These are phyloP conservation scores for Colletotrichum sp. DNA, from an alignment of 2,329 filamentous ascomycete species.

Conservation along the genomic window DNA sequence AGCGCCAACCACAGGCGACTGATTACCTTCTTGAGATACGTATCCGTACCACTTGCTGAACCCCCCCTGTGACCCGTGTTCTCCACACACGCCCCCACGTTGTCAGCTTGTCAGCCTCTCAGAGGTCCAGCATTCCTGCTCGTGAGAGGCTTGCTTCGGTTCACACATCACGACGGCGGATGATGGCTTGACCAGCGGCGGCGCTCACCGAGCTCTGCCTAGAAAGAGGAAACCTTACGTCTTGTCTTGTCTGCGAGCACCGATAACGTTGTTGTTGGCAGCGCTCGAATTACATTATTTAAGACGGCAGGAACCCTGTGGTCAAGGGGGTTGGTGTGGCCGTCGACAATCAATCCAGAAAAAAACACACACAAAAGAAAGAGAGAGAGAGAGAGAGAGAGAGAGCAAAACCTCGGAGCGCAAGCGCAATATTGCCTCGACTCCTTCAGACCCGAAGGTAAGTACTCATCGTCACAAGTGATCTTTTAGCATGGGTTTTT, in stretches of 20 bases:
- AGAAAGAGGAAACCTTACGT: neutral
- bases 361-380: neutral
- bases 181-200: neutral
- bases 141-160: neutral
- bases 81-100: neutral
- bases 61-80: neutral
- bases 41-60: neutral
- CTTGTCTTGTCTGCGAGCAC: neutral
- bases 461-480: neutral
- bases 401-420: neutral
- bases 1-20: conserved; percentile 7
- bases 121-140: neutral
- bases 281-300: neutral
- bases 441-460: neutral
- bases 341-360: neutral
- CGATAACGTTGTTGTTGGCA: neutral
- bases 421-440: neutral
- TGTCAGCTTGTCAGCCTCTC: conserved; percentile 4
- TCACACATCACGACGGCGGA: neutral
- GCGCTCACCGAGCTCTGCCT: neutral
- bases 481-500: neutral
- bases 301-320: neutral
- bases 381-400: neutral
- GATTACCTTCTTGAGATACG: neutral
- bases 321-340: neutral